These are phyloP conservation scores for Globisporangium camurandrum DNA, from an alignment of 352 stramenopile species.

Conservation along the genomic window DNA sequence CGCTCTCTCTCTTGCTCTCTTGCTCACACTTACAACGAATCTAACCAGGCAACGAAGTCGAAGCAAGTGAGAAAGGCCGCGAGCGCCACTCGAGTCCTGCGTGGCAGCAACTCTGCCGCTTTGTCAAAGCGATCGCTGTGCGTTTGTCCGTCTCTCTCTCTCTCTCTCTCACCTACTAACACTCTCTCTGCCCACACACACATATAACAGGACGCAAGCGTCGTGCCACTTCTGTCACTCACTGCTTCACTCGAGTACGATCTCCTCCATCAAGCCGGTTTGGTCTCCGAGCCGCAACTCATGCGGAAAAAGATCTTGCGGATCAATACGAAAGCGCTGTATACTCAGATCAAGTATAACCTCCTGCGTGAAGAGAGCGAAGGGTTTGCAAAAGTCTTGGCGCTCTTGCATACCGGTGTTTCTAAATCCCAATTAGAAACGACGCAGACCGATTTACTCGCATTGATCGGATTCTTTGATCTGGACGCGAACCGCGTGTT, in stretches of 20 bases:
- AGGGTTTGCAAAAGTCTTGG: conserved; percentile 92
- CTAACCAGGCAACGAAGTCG: conserved; percentile 53
- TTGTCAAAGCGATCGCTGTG: conserved; percentile 54
- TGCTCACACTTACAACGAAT: not conserved
- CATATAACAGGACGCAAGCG: conserved; percentile 44
- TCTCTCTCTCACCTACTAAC: not conserved
- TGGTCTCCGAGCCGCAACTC: conserved; percentile 38
- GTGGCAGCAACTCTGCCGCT: conserved; percentile 56
- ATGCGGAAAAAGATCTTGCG: conserved; percentile 71
- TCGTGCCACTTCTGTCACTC: conserved; percentile 44
- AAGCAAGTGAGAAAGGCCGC: conserved; percentile 54
- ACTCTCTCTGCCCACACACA: not conserved
- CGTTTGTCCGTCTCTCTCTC: conserved; percentile 4
- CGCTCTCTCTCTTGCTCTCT: not conserved
- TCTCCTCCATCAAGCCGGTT: conserved; percentile 55
- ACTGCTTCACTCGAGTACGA: conserved; percentile 72
- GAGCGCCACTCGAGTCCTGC: conserved; percentile 60
- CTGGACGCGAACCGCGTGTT: conserved; percentile 94
- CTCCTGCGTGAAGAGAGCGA: conserved; percentile 95
- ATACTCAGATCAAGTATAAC: conserved; percentile 97
- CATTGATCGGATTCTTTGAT: conserved; percentile 90
- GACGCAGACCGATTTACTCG: conserved; percentile 63
- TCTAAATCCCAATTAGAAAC: conserved; percentile 51
- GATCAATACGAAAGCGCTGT: conserved; percentile 87
- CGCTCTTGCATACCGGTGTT: conserved; percentile 67